phyloP scores from a whole-genome alignment of 176 grass and related monocot species.

The Coix lacrymajobi region DNA sequence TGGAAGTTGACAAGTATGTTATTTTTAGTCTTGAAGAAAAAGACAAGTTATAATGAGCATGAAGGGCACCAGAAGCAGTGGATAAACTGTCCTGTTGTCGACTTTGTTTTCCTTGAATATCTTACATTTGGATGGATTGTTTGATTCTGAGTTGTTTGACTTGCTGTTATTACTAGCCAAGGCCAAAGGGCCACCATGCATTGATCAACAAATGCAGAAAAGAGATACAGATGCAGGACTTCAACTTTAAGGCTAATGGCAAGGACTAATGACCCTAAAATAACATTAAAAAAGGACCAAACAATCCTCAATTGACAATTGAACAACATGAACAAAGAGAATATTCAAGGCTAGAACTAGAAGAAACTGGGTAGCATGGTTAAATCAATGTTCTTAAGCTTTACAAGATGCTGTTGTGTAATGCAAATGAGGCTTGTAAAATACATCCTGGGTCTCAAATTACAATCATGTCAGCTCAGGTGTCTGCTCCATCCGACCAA shows the following conservation, averaged over 20 bases:
- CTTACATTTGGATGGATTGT: constrained; percentile 17
- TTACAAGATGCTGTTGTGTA: neutral
- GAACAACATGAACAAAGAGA: neutral
- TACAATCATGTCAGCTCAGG: neutral
- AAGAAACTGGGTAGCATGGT: neutral
- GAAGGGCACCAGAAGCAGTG: neutral
- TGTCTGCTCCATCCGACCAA: neutral
- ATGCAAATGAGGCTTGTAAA: neutral
- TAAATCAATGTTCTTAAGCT: neutral
- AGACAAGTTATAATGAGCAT: neutral
- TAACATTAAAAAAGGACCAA: neutral
- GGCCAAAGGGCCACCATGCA: neutral
- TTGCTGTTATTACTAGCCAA: neutral
- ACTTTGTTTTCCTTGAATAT: constrained; percentile 51
- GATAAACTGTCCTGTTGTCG: neutral
- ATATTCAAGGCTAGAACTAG: neutral
- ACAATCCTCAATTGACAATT: neutral
- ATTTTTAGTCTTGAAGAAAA: neutral
- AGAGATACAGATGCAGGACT: neutral
- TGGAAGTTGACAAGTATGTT: neutral
- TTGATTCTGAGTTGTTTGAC: neutral
- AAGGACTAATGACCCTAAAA: neutral
- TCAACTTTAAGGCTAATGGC: neutral
- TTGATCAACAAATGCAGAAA: neutral
- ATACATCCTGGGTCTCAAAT: neutral